Evolutionary conservation across 2,329 filamentous ascomycete genomes (phyloP).

Genomic region (Lachnellula cervina): DNA sequence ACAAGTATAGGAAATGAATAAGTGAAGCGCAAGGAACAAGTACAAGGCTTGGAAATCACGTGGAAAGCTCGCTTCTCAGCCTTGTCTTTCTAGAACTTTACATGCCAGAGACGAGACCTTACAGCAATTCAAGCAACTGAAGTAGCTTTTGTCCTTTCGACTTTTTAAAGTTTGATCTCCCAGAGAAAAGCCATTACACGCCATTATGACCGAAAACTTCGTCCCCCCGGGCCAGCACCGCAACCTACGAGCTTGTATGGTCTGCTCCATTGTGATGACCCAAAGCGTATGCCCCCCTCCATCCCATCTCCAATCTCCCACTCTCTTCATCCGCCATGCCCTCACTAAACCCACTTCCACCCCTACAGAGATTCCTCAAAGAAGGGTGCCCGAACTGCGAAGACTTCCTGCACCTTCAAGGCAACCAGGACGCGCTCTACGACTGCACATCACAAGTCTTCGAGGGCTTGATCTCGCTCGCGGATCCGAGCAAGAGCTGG

Average conservation of each 20-base stretch:
- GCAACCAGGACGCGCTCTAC: constrained; percentile 74
- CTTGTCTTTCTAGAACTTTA: background rate
- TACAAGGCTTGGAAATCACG: too few species aligned
- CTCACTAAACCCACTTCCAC: constrained; percentile 10
- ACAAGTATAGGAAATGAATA: too few species aligned
- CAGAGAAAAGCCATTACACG: background rate
- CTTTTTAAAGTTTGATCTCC: background rate
- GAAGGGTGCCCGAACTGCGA: constrained; percentile 97
- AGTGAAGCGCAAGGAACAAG: too few species aligned
- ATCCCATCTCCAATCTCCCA: background rate
- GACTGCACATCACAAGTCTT: constrained; percentile 96
- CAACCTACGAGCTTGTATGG: constrained; percentile 94
- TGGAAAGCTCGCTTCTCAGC: background rate
- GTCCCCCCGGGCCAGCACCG: constrained; percentile 73
- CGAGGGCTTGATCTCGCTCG: constrained; percentile 82
- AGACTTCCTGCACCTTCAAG: constrained; percentile 76
- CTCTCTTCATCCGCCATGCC: background rate
- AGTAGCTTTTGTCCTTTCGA: background rate
- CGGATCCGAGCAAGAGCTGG: constrained; percentile 82
- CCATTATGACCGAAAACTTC: constrained; percentile 50
- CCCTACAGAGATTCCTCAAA: constrained; percentile 68
- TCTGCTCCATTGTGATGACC: constrained; percentile 91
- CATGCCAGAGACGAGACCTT: background rate
- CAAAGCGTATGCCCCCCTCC: constrained; percentile 52
- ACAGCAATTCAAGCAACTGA: background rate